Conservation (phyloP, 2,329 filamentous ascomycete species). For the Penicillium sp. region DNA sequence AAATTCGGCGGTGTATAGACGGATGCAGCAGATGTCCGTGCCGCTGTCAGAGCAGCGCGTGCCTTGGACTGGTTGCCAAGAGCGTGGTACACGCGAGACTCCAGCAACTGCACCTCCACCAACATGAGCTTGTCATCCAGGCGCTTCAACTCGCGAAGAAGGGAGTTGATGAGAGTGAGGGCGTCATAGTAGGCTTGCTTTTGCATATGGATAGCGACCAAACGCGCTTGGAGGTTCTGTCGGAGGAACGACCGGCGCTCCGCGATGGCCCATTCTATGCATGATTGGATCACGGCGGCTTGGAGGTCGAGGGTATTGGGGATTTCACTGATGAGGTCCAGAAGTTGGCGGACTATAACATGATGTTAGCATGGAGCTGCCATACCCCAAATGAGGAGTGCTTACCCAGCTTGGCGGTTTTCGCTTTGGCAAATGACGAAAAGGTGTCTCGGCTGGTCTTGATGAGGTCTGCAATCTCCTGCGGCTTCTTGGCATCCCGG, state of each 20-base stretch:
- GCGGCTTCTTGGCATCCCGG: conserved; percentile 72
- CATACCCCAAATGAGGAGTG: not conserved
- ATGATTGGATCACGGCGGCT: conserved; percentile 93
- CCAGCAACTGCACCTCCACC: conserved; percentile 94
- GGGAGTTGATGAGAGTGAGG: conserved; percentile 90
- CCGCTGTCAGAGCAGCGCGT: conserved; percentile 88
- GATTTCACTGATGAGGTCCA: conserved; percentile 91
- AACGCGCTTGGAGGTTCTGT: conserved; percentile 94
- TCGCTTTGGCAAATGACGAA: conserved; percentile 96
- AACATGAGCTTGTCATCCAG: conserved; percentile 97
- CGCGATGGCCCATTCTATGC: conserved; percentile 97
- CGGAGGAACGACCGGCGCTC: conserved; percentile 94
- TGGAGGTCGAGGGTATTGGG: conserved; percentile 94
- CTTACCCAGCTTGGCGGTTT: conserved; percentile 95
- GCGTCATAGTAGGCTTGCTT: conserved; percentile 98
- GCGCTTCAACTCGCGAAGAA: conserved; percentile 94
- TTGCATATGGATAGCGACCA: conserved; percentile 91
- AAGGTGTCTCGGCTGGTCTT: conserved; percentile 86
- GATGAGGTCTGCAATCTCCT: conserved; percentile 85
- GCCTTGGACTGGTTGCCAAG: conserved; percentile 95
- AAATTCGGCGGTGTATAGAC: conserved; percentile 95
- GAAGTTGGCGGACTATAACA: conserved; percentile 79
- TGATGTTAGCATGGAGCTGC: conserved; percentile 2
- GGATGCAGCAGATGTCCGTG: conserved; percentile 89
- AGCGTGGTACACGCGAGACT: conserved; percentile 95